A percentile compares a stretch with the other conserved stretches of the same genome.
Evolutionary conservation across 2,329 filamentous ascomycete genomes (phyloP).

Genomic region (Lasiodiplodia sp.): DNA sequence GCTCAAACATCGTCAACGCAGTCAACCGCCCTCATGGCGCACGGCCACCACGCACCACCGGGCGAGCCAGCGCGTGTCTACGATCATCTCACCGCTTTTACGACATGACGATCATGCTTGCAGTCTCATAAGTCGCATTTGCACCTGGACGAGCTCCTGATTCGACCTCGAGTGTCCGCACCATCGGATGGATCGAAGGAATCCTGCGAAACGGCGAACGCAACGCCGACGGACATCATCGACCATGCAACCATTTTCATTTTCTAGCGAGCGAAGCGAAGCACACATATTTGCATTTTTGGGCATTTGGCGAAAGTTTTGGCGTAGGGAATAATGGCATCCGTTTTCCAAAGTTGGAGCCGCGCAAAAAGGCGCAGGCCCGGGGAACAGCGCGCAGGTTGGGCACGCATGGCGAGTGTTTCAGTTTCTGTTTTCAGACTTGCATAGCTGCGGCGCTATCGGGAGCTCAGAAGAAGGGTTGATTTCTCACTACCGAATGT

Average conservation of each 20-base stretch:
- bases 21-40: slow-evolving; percentile 3
- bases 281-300: slow-evolving; percentile 16
- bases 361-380: background rate
- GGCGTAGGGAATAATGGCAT: slow-evolving; percentile 16
- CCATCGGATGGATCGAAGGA: background rate
- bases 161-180: slow-evolving; percentile 1
- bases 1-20: slow-evolving; percentile 22
- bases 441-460: slow-evolving; percentile 28
- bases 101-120: slow-evolving; percentile 26
- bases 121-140: slow-evolving; percentile 20
- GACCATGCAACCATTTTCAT: background rate
- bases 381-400: slow-evolving; percentile 7
- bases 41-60: slow-evolving; percentile 1
- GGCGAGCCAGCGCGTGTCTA: slow-evolving; percentile 9
- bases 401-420: slow-evolving; percentile 20
- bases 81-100: slow-evolving; percentile 19
- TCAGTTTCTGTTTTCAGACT: slow-evolving; percentile 21
- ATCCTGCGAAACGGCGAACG: background rate
- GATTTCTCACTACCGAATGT: slow-evolving; percentile 13
- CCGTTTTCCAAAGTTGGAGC: background rate
- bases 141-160: slow-evolving; percentile 15
- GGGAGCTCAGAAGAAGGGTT: slow-evolving; percentile 10
- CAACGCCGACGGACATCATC: slow-evolving; percentile 1
- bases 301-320: slow-evolving; percentile 19
- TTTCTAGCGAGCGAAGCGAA: slow-evolving; percentile 25